Base-by-base conservation (phyloP, 139 green algal species). In the Coccomyxa sp. region DNA sequence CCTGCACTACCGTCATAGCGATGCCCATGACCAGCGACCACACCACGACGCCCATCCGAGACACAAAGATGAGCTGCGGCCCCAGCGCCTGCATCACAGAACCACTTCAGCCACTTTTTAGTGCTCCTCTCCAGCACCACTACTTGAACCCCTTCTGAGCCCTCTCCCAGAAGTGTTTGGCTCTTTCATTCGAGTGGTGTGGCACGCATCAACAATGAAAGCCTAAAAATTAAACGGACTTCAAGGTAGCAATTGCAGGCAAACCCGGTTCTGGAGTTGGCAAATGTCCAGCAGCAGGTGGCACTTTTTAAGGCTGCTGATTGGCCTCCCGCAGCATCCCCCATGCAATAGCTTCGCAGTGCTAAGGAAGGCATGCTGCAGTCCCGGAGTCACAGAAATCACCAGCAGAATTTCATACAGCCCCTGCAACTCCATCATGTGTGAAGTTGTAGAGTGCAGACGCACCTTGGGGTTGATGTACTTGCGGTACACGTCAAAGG, bases 1-100 rank as follows among this genome's bases (percentile, higher is more conserved):
- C 82, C 58, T 82, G 89, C 23, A 98, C 85, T 38, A 95, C 86
- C 59, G 93, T 93, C 86, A 93, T 93, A 77, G 94, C 84, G 31
- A 91, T 58, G 38, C 92, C 92, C 58, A 95, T 98, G 31, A 88
- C 31, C 32, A 97, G 77, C 21, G 80, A 67, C 80, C 80, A 83
- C 0, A 66, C 38, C 1, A 66, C 16, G 13, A 97, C 88, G 27
- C 89, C 86, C 76, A 87, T 83, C 31, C 95, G 91, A 10, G 87
- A 93, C 38, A 95, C 84, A n/a, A 83, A 76, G 59, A 97, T 13
- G 10, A 83, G 80, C 17, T 58, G 67, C 38, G 76, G 58, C 31
- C 80, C 80, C 28, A 25, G 57, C 58, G 80, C 80, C 80, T 83
- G 80, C 80, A 79, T 28, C 0, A 14, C 63, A 71, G 1, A 9